These are phyloP conservation scores for Cucurbita moschata DNA, from an alignment of 306 rosid genomes.

Conservation along the genomic window DNA sequence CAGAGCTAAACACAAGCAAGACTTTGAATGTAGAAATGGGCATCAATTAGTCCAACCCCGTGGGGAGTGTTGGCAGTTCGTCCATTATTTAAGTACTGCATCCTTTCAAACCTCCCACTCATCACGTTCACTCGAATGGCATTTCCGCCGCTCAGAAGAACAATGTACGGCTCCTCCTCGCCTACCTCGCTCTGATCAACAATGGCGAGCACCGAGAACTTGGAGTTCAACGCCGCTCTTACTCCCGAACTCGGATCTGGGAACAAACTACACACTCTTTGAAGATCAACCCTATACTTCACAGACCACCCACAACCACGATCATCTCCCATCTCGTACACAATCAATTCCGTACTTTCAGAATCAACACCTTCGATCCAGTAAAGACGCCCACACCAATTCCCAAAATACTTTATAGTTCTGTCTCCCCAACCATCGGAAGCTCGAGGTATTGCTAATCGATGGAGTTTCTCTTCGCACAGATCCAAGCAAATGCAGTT, in stretches of 20 bases:
- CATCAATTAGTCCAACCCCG: not conserved
- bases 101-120: not conserved
- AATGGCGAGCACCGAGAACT: conserved; percentile 2
- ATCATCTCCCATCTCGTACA: no score
- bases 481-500: conserved; percentile 3
- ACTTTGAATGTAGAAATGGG: conserved; percentile 7
- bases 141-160: conserved; percentile 13
- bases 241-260: no score
- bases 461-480: not conserved
- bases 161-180: not conserved
- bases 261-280: no score
- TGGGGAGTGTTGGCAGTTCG: not conserved
- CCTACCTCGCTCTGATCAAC: not conserved
- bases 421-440: not conserved
- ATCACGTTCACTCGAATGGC: conserved; percentile 2
- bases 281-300: no score
- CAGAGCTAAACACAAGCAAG: conserved; percentile 5
- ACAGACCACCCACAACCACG: no score
- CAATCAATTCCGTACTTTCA: no score
- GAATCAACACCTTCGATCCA: no score
- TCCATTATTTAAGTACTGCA: not conserved
- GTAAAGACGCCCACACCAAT: not conserved
- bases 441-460: conserved; percentile 1
- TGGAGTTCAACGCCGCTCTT: not conserved
- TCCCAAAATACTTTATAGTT: not conserved